Evolutionary conservation across 2,329 filamentous ascomycete genomes (phyloP), one percentile per base, ranked within the genome.

Genomic region (Metarhizium robertsii): DNA sequence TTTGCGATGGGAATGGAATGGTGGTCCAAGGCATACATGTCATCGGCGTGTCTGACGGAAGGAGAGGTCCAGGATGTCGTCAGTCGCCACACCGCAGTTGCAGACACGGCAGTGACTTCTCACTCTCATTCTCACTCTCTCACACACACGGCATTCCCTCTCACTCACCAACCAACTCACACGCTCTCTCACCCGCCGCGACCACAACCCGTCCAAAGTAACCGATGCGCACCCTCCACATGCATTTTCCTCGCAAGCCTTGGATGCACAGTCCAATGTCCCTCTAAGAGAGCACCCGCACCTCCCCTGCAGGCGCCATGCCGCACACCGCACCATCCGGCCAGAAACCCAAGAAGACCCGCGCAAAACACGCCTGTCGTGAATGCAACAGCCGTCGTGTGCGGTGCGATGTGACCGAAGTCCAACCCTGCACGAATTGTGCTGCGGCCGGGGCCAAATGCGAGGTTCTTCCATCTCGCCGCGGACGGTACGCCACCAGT

Each of bases 321-420:
- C 53, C 53, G 42, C 40, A 38, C 20, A 16, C 16, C 25, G 16
- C 49, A 46, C 18, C 45, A 13, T 48, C 45, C 45, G 13, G 20
- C 20, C 45, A 52, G 58, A 57, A 50, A 25, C 74, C 76, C 45
- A 66, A 64, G 45, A 65, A 67, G 53, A 64, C 63, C 32, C 64
- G 68, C 32, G 69, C 69, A 6, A 70, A 69, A 54, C 69, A 68
- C 53, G 69, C 68, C 20, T 71, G 69, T 55, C 65, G 66, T 48
- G 60, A 65, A 49, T 71, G 69, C 62, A 70, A 71, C 59, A 57
- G 62, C 40, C 64, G 69, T 8, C 63, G 69, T 11, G 67, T 71
- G 46, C 64, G 63, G n/a, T 71, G 69, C 61, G 65, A 71, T 59
- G 68, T 71, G 48, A 69, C 61, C 30, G 67, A 70, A 54, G 56